phyloP scores from a whole-genome alignment of 768 basidiomycete species.

The Neoboletus subvelutipes region DNA sequence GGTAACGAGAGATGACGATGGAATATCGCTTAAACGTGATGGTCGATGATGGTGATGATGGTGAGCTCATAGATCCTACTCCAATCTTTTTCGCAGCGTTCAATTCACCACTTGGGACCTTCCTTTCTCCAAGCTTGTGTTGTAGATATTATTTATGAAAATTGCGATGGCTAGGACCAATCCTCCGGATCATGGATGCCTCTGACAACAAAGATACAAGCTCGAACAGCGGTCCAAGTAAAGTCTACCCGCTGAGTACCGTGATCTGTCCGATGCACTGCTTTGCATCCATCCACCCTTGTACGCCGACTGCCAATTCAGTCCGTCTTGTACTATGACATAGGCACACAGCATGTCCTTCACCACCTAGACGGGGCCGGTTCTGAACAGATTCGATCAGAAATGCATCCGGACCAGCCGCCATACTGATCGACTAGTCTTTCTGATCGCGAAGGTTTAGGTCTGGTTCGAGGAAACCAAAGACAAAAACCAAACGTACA shows the following conservation, averaged over 20 bases:
- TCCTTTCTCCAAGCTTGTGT: background rate
- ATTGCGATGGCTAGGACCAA: background rate
- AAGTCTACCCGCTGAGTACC: background rate
- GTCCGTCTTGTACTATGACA: background rate
- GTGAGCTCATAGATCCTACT: background rate
- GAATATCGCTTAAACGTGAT: background rate
- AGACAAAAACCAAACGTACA: background rate
- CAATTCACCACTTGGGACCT: background rate
- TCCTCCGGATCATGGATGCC: conserved; percentile 9
- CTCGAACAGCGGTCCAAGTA: background rate
- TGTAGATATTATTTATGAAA: background rate
- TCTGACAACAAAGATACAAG: background rate
- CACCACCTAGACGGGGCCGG: background rate
- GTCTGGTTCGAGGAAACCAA: background rate
- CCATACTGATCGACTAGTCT: background rate
- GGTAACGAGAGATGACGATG: background rate
- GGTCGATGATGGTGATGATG: background rate
- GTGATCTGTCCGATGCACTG: background rate
- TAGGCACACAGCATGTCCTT: background rate
- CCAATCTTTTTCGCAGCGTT: background rate
- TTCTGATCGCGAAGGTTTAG: background rate
- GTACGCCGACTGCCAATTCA: conserved; percentile 14
- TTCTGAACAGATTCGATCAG: background rate
- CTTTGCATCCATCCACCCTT: background rate
- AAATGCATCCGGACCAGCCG: conserved; percentile 1